Base-by-base conservation (phyloP, 345 rosid species). In the Hibiscus trionum region DNA sequence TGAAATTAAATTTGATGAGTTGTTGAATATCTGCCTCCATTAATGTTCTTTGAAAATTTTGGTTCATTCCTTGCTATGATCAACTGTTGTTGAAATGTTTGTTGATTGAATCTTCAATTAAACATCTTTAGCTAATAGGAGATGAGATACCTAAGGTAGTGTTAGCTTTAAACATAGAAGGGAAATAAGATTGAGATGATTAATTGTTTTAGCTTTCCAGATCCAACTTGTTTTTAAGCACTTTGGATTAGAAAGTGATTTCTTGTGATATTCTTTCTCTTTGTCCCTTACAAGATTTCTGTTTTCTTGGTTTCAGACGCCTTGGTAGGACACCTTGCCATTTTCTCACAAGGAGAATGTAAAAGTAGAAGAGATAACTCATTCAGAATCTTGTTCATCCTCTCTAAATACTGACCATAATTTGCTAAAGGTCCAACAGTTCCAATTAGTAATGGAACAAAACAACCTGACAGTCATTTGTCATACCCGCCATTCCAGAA, bases 291-390 rank as follows among this genome's bases (percentile, higher is more conserved):
- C 31, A 58, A 3, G 31, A 4, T 58, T 57, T 58, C 3, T 77
- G 35, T 27, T 57, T 55, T 27, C 35, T 56, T 61, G 72, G 39
- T 74, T 82, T 77, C 79, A 76, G 84, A 61, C 70, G 39, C 35
- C 77, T 50, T 72, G 9, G 49, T 21, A 19, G 73, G 37, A 16
- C 65, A 53, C 69, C 69, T 77, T 57, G 53, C 47, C 53, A 5
- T 39, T 77, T 79, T 70, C 37, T 74, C 49, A 44, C 21, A 89
- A 86, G 90, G 55, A 49, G 55, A 49, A 49, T 14, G 55, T 12
- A 49, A 15, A 49, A 49, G 17, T 1, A 49, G 17, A 49, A 49
- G 55, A 15, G 55, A 47, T 26, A 2, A 66, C 76, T 73, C 74
- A 72, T 71, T 35, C 58, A 26, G 75, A 58, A 35, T 44, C 74